Conservation (phyloP, 2,329 filamentous ascomycete genomes). For the Alternaria atra region DNA sequence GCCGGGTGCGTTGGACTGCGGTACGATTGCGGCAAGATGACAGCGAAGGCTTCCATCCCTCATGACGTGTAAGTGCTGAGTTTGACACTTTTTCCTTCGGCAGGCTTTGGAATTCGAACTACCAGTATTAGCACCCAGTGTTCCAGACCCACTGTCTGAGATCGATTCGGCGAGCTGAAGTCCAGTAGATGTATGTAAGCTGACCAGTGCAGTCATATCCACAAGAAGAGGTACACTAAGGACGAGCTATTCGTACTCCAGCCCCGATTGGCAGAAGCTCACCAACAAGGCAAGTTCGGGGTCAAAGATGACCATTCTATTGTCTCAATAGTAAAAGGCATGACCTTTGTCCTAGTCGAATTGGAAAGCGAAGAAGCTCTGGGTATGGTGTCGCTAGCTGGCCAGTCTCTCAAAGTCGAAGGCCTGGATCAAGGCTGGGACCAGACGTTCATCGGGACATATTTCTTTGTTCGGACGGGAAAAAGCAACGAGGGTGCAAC, state of each 20-base stretch:
- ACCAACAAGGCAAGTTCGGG: constrained; percentile 20
- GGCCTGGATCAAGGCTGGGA: constrained; percentile 61
- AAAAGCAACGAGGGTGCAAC: constrained; percentile 36
- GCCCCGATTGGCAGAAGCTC: constrained; percentile 42
- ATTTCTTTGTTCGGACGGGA: constrained; percentile 65
- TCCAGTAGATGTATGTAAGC: constrained; percentile 7
- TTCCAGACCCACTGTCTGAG: constrained; percentile 17
- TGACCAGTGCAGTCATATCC: constrained; percentile 34
- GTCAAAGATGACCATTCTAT: constrained; percentile 42
- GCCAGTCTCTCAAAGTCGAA: constrained; percentile 42
- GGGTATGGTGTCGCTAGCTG: constrained; percentile 51
- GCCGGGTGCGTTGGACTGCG: constrained; percentile 56
- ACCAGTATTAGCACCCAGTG: not conserved
- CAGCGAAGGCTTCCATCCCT: constrained; percentile 71
- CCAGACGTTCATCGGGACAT: constrained; percentile 62
- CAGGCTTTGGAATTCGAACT: not conserved
- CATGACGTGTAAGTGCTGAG: constrained; percentile 67
- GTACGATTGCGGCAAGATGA: constrained; percentile 51
- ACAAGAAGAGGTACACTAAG: constrained; percentile 32
- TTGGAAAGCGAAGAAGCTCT: constrained; percentile 69
- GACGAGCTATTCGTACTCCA: constrained; percentile 46
- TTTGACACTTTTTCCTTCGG: not conserved
- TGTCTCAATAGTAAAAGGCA: constrained; percentile 71
- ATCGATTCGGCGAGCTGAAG: not conserved
- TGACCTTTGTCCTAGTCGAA: constrained; percentile 74